Conservation (phyloP, 306 rosid genomes). For the Rubus parviflorus region DNA sequence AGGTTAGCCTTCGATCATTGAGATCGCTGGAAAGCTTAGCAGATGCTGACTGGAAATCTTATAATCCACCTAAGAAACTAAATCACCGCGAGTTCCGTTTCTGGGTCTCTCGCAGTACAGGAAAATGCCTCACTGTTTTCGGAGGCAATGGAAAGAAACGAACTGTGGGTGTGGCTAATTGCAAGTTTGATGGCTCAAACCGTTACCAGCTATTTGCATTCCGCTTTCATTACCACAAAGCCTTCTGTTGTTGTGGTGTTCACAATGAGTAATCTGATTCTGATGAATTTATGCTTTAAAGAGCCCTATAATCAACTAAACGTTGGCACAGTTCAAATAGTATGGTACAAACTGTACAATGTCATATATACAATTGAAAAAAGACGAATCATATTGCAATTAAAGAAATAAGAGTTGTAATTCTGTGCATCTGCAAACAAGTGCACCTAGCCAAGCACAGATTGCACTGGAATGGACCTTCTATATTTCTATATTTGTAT, state of each 20-base stretch:
- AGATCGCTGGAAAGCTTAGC: slow-evolving; percentile 30
- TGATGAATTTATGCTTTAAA: neutral
- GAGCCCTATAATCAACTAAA: neutral
- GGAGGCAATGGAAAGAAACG: slow-evolving; percentile 24
- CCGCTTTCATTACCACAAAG: slow-evolving; percentile 48
- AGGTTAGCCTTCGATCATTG: slow-evolving; percentile 31
- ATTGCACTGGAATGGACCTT: neutral
- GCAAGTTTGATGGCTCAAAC: slow-evolving; percentile 43
- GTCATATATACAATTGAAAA: neutral
- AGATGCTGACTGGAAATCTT: slow-evolving; percentile 42
- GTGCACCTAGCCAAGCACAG: neutral
- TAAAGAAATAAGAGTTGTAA: neutral
- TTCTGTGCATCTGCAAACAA: neutral
- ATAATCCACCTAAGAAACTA: slow-evolving; percentile 22
- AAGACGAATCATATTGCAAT: neutral
- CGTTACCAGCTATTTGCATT: slow-evolving; percentile 36
- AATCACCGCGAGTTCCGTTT: slow-evolving; percentile 30
- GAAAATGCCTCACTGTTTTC: slow-evolving; percentile 42
- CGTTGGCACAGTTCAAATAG: neutral
- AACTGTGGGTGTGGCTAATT: slow-evolving; percentile 31
- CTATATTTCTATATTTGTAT: neutral
- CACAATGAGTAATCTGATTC: slow-evolving; percentile 20
- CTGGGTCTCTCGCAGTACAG: slow-evolving; percentile 35
- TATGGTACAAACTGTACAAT: neutral
- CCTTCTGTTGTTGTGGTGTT: slow-evolving; percentile 48